phyloP scores from a whole-genome alignment of 2,329 filamentous ascomycete species.

The Cladosporium sp. region DNA sequence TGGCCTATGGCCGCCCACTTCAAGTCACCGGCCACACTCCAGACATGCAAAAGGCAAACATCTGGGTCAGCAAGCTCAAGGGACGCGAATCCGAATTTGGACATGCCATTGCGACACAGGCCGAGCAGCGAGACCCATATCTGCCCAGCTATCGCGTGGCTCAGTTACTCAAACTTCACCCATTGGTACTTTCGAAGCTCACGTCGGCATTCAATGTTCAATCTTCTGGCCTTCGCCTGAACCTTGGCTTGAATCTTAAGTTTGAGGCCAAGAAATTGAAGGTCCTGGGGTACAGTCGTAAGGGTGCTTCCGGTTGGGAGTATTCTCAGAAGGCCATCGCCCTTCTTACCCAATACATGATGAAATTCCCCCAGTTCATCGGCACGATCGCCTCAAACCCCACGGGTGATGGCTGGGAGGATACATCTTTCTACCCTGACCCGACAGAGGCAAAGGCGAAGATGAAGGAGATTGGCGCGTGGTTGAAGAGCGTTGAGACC shows the following conservation, averaged over 20 bases:
- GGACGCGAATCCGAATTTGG: constrained; percentile 78
- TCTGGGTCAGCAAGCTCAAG: constrained; percentile 69
- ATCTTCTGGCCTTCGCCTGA: constrained; percentile 76
- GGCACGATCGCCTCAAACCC: constrained; percentile 81
- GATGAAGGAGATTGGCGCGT: constrained; percentile 89
- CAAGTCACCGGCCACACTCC: constrained; percentile 69
- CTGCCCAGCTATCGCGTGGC: constrained; percentile 86
- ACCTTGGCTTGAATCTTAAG: constrained; percentile 91
- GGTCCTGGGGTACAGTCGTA: constrained; percentile 90
- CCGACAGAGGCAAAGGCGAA: constrained; percentile 66
- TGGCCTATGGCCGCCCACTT: constrained; percentile 85
- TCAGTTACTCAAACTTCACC: constrained; percentile 72
- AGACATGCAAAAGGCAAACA: constrained; percentile 66
- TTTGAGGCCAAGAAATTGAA: constrained; percentile 95
- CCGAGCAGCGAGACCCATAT: constrained; percentile 70
- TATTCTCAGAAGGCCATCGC: constrained; percentile 81
- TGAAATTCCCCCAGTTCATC: constrained; percentile 91
- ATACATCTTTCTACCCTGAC: constrained; percentile 79
- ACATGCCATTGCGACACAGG: constrained; percentile 63
- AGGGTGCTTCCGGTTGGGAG: constrained; percentile 84
- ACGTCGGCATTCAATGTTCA: constrained; percentile 88
- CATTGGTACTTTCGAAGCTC: constrained; percentile 87
- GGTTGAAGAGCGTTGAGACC: constrained; percentile 86
- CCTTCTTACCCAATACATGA: constrained; percentile 83
- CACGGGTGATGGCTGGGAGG: constrained; percentile 74